A percentile compares a stretch with the other conserved stretches of the same genome.
These are phyloP conservation scores for Yamadazyma aaseri DNA, from an alignment of 1,139 yeast species.

Conservation along the genomic window DNA sequence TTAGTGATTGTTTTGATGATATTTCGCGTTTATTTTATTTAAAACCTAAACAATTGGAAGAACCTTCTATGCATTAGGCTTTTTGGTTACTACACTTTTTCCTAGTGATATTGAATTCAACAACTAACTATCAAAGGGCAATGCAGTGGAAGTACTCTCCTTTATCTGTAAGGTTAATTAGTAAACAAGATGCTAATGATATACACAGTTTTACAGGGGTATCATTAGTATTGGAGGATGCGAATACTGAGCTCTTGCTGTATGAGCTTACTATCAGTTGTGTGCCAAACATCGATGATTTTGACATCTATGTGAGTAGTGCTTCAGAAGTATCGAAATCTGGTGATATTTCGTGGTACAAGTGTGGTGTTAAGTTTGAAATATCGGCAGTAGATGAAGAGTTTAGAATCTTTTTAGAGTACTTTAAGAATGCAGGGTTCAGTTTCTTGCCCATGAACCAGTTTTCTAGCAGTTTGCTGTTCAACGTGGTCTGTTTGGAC, in stretches of 20 bases:
- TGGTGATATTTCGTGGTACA: slow-evolving; percentile 24
- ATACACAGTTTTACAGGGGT: slow-evolving; percentile 29
- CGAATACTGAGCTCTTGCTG: slow-evolving; percentile 6
- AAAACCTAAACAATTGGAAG: background rate
- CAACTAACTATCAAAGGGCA: slow-evolving; percentile 1
- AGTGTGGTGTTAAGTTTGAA: slow-evolving; percentile 10
- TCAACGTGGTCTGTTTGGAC: slow-evolving; percentile 3
- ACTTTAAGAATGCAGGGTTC: slow-evolving; percentile 26
- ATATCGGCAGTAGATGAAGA: slow-evolving; percentile 7
- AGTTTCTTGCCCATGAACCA: slow-evolving; percentile 28
- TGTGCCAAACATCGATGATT: slow-evolving; percentile 17
- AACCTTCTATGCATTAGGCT: background rate
- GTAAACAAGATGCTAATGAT: slow-evolving; percentile 13
- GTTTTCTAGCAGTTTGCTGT: slow-evolving; percentile 5
- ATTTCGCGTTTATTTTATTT: background rate
- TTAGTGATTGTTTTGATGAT: slow-evolving; percentile 2
- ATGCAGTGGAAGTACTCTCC: slow-evolving; percentile 26
- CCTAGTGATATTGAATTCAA: background rate
- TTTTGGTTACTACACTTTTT: background rate
- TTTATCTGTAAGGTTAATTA: slow-evolving; percentile 25
- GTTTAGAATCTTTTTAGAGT: slow-evolving; percentile 14
- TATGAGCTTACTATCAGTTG: slow-evolving; percentile 14
- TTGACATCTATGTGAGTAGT: slow-evolving; percentile 21
- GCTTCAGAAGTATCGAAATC: slow-evolving; percentile 11
- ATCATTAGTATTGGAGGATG: slow-evolving; percentile 17